phyloP scores from a whole-genome alignment of 2,329 filamentous ascomycete genomes.

The Epicoccum sorghinum region DNA sequence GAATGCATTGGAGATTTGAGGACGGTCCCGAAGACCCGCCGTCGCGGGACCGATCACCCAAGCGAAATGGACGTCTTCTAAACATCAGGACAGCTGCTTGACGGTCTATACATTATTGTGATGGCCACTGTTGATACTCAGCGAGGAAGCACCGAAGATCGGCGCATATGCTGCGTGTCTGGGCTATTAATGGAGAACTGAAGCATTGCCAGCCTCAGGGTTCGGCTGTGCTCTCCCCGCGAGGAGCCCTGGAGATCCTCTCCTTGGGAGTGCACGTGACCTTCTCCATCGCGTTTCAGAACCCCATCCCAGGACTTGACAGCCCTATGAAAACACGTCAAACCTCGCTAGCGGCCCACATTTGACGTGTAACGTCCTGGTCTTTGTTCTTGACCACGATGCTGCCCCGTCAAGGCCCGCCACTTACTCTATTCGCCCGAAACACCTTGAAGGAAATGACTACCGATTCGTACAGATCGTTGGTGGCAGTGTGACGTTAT shows the following conservation, averaged over 20 bases:
- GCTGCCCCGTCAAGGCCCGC: slow-evolving; percentile 10
- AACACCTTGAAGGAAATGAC: slow-evolving; percentile 16
- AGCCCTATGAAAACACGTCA: slow-evolving; percentile 18
- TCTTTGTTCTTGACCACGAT: slow-evolving; percentile 16
- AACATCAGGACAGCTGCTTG: neutral
- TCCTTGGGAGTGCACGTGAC: slow-evolving; percentile 8
- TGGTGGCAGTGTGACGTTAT: slow-evolving; percentile 17
- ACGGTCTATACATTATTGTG: too few relatives aligned
- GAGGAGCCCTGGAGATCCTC: neutral
- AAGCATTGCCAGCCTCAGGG: slow-evolving; percentile 12
- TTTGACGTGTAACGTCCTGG: slow-evolving; percentile 27
- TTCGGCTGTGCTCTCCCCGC: slow-evolving; percentile 1
- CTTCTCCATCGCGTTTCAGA: slow-evolving; percentile 10
- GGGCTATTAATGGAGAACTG: slow-evolving; percentile 3
- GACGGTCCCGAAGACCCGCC: slow-evolving; percentile 18
- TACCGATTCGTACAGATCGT: slow-evolving; percentile 12
- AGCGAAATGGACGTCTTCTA: neutral
- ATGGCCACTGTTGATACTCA: neutral
- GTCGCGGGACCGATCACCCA: slow-evolving; percentile 1
- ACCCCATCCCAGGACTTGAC: slow-evolving; percentile 1
- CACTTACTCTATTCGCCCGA: slow-evolving; percentile 8
- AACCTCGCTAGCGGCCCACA: slow-evolving; percentile 19
- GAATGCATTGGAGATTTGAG: slow-evolving; percentile 32
- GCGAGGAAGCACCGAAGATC: neutral
- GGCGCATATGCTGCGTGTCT: neutral